These are phyloP conservation scores for Moniliophthora roreri DNA, from an alignment of 1,284 basidiomycete species.

Conservation along the genomic window DNA sequence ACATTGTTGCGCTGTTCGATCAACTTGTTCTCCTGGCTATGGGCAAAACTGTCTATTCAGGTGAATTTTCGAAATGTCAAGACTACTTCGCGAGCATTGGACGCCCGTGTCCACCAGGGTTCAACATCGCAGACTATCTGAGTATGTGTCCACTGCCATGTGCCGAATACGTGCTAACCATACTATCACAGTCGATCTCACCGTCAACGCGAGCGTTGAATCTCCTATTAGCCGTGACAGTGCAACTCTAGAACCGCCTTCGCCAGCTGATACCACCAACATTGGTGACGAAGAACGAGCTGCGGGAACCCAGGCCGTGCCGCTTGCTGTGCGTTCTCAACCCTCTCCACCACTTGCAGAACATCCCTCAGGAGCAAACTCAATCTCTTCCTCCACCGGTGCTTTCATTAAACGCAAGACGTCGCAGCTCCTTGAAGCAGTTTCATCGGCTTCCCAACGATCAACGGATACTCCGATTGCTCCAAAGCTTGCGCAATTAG, in stretches of 20 bases:
- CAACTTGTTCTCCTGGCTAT: conserved; percentile 84
- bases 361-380: conserved; percentile 45
- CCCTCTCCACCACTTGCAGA: conserved; percentile 56
- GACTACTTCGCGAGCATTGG: conserved; percentile 82
- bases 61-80: conserved; percentile 73
- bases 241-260: conserved; percentile 32
- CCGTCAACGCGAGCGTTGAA: conserved; percentile 71
- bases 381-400: conserved; percentile 46
- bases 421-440: conserved; percentile 71
- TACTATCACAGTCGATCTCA: conserved; percentile 71
- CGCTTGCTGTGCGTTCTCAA: conserved; percentile 37
- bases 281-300: conserved; percentile 66
- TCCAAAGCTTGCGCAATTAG: conserved; percentile 73
- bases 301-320: conserved; percentile 31
- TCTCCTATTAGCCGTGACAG: conserved; percentile 34
- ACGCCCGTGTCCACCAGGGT: conserved; percentile 88
- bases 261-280: conserved; percentile 39
- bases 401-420: conserved; percentile 74
- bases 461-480: conserved; percentile 43
- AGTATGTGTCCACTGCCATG: conserved; percentile 52
- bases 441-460: conserved; percentile 45
- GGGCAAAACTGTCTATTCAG: conserved; percentile 84
- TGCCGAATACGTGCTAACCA: neutral
- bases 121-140: conserved; percentile 95
- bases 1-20: conserved; percentile 95